Conservation (phyloP, 1,284 basidiomycete species). For the Ceratobasidium sp. region DNA sequence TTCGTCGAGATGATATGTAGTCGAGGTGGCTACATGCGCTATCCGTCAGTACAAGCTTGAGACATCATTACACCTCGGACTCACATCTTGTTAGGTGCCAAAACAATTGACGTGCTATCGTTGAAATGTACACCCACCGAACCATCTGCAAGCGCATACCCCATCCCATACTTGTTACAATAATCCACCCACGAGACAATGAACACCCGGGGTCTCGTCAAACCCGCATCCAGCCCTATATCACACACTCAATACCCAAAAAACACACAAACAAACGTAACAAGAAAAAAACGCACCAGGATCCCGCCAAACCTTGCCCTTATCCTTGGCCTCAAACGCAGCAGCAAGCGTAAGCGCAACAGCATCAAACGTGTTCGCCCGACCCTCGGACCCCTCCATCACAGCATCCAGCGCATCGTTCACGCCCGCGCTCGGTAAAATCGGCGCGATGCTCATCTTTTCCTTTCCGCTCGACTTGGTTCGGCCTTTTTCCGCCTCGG, state of each 20-base stretch:
- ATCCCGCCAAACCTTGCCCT: not conserved
- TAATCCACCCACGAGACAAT: conserved; percentile 99
- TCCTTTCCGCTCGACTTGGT: conserved; percentile 50
- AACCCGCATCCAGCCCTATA: conserved; percentile 60
- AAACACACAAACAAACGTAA: conserved; percentile 27
- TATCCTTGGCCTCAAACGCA: not conserved
- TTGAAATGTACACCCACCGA: conserved; percentile 97
- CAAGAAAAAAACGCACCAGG: conserved; percentile 41
- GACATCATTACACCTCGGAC: conserved; percentile 55
- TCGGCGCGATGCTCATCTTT: conserved; percentile 49
- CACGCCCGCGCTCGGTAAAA: not conserved
- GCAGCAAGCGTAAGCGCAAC: not conserved
- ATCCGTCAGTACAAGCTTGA: not conserved
- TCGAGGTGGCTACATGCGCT: conserved; percentile 77
- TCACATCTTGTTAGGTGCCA: conserved; percentile 86
- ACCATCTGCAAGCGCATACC: conserved; percentile 95
- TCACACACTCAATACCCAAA: conserved; percentile 14
- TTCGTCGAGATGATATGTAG: conserved; percentile 76
- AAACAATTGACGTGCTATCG: conserved; percentile 87
- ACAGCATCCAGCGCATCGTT: not conserved
- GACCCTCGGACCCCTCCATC: not conserved
- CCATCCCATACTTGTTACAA: conserved; percentile 98
- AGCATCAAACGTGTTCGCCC: not conserved
- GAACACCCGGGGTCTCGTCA: conserved; percentile 84
- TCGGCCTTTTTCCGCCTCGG: conserved; percentile 53